Evolutionary conservation across 495 filamentous ascomycete species (phyloP), one percentile per base, ranked within the genome.

Genomic region (Trichoderma asperelloides): DNA sequence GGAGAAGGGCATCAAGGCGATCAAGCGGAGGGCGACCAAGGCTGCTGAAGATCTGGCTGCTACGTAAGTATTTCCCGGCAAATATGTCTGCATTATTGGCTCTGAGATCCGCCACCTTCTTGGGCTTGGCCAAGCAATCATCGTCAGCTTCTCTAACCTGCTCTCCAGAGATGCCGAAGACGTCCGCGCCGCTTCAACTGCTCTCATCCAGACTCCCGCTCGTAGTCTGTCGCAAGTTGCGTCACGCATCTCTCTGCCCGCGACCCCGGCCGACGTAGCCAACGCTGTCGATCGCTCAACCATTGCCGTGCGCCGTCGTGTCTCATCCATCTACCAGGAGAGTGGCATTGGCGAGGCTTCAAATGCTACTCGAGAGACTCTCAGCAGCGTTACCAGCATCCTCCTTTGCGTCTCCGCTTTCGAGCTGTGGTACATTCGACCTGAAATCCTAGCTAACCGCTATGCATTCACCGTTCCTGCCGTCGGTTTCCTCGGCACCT

Each of bases 201-300:
- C 82, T 18, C 69, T 85, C 18, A 79, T 80, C 62, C 88, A 85
- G 68, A 88, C 89, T 21, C 87, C 87, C 5, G 81, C 74, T 45
- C 79, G 83, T 70, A 81, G 83, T 9, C 82, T 86, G 66, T 74
- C 81, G 15, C 70, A 60, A 21, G 81, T 77, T 70, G 81, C 85
- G 21, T 74, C 77, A 55, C 81, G 78, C 68, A 77, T 87, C 66
- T 81, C 85, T 7, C 81, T 97, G 40, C 94, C 95, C 3, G 88
- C 93, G 1, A 95, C 92, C 0, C 94, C 94, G 0, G 88, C 91
- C 23, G 84, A 91, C 62, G 87, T 98, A 62, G 91, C 89, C n/a
- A 84, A 92, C 69, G 87, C 83, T 43, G 91, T 96, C 70, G 93
- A 97, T 74, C 85, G 84, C 68, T 82, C 86, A 69, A 90, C 91